Base-by-base conservation (phyloP, 768 basidiomycete genomes). In the Cubamyces sp. region DNA sequence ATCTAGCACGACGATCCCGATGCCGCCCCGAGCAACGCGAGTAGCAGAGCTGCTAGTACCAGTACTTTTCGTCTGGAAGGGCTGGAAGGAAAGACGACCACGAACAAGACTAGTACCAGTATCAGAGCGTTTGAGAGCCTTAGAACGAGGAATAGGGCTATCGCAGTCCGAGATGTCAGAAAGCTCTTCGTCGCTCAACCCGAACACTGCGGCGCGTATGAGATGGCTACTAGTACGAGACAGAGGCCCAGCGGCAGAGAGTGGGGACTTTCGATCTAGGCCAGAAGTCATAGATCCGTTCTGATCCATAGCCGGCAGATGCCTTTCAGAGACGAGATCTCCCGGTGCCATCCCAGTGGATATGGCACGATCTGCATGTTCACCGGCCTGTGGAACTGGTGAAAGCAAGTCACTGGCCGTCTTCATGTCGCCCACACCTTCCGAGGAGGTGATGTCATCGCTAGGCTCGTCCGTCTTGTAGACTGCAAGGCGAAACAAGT, bases 381-480 rank as follows among this genome's bases (percentile, higher is more conserved):
- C 9, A 6, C 11, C 5, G 5, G 34, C 4, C 11, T 11, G 34
- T 34, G 34, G 34, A 34, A 34, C 6, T 9, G 34, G 34, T 11
- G 34, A 34, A 34, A 34, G 34, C 34, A 34, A 11, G 34, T 34
- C 9, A 9, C 11, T 11, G 9, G 9, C 34, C 34, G 11, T 34
- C 34, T 9, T 34, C 34, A 40, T 51, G 39, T 30, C 34, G 12
- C 45, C 26, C 8, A n/a, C 30, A 47, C 45, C 54, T 34, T 54
- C 42, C 16, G 25, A 34, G 25, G 58, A 47, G 37, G 28, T 48
- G 37, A 60, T 61, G 45, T 60, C 64, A 34, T 72, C 72, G 54
- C 68, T 72, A 4, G 58, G 62, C 1, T 70, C 70, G 34, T 70
- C 68, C 1, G 70, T 71, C 16, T 49, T 63, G 62, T 73, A 73